Conservation (phyloP, 1,139 yeast species). For the Yamadazyma diospyri region DNA sequence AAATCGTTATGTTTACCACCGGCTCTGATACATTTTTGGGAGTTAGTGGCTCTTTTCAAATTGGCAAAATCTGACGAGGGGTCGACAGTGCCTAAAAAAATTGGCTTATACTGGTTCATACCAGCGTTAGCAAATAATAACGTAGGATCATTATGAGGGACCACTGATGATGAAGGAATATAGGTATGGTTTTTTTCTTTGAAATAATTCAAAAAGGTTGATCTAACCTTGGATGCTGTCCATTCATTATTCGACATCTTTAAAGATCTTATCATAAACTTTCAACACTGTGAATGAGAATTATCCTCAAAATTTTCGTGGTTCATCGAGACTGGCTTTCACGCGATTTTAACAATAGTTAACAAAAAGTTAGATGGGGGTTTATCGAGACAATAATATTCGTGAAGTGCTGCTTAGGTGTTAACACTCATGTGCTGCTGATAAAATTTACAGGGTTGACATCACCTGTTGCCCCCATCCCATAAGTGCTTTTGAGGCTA, state of each 20-base stretch:
- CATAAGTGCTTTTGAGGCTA: no score
- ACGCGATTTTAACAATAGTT: conserved; percentile 5
- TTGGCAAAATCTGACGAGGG: conserved; percentile 84
- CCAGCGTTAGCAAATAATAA: conserved; percentile 95
- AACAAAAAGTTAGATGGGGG: no score
- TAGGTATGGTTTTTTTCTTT: conserved; percentile 62
- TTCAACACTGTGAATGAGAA: background rate
- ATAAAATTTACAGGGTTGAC: no score
- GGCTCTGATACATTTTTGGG: conserved; percentile 98
- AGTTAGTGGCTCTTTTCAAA: conserved; percentile 86
- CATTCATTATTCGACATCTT: conserved; percentile 35
- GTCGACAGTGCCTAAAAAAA: conserved; percentile 93
- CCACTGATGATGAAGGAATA: conserved; percentile 90
- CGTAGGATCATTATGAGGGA: conserved; percentile 97
- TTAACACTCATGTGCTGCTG: no score
- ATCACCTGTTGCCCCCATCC: no score
- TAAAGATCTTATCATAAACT: conserved; percentile 8
- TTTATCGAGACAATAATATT: no score
- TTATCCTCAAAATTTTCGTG: conserved; percentile 5
- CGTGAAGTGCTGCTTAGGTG: no score
- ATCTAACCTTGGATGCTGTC: conserved; percentile 78
- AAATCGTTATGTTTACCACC: conserved; percentile 99
- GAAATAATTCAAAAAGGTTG: conserved; percentile 81
- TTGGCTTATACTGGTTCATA: conserved; percentile 98
- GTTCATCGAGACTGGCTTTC: conserved; percentile 3